Base-by-base conservation (phyloP, 257 asterid genomes). In the Gentiana dahurica region DNA sequence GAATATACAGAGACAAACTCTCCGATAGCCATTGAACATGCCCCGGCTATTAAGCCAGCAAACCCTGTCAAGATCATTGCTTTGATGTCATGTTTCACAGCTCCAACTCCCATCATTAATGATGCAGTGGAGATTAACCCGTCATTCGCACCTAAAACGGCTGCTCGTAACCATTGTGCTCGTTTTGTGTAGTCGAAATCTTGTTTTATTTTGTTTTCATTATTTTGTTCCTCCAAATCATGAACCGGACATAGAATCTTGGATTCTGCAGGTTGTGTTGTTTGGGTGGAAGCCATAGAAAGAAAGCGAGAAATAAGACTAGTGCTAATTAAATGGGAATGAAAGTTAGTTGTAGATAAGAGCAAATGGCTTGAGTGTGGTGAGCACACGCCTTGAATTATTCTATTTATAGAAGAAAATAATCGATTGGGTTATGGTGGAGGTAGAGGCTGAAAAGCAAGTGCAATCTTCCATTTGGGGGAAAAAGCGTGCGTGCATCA, bases 111-210 rank as follows among this genome's bases (percentile, higher is more conserved):
- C 89, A 87, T 78, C 96, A 87, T 87, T 10, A 87, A 66, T 1
- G 96, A 76, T 0, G 94, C 94, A 0, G 89, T 84, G 7, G 96
- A 87, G 39, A 87, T 81, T 6, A 84, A 67, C 5, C 96, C 96
- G 51, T 87, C 96, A 54, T 81, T 87, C 65, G 96, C 96, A 36
- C 96, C 96, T 0, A 87, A 76, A 5, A 87, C 92, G 1, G 96
- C 96, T 13, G 94, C 94, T 8, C 96, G 92, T 8, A 87, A 81
- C 96, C 96, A 87, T 57, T 82, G 96, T 53, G 96, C 79, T 39
- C 94, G 78, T 51, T 75, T 74, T 0, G 93, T 62, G 84, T 84
- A 87, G 75, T 87, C 79, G 63, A 84, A 73, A 41, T 77, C 94
- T 0, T 63, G 57, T 57, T 66, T 66, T 39, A 58, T 66, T 51